Base-by-base conservation (phyloP, 192 early-diverging fungal species). In the Podila verticillata region DNA sequence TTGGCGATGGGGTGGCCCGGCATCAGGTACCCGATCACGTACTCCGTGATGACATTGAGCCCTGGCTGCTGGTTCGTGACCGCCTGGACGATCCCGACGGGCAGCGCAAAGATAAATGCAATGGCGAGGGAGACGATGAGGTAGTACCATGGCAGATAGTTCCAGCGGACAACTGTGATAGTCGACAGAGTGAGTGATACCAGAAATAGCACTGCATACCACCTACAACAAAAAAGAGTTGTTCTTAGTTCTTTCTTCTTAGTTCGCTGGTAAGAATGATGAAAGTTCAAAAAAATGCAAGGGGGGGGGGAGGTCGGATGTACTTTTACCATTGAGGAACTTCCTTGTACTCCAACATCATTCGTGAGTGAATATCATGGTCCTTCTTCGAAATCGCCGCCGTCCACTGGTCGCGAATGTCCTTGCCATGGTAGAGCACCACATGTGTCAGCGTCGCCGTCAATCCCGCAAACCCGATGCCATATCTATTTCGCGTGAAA, bases 311-410 rank as follows among this genome's bases (percentile, higher is more conserved):
- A 0, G n/a, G 7, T 13, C 39, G 26, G n/a, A 54, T 34, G 22
- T 10, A 8, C 13, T 3, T 48, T 72, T 74, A 93, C 88, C 91
- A 93, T 51, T 85, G 81, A 34, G 95, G 94, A 5, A 95, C 92
- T 49, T 94, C 92, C n/a, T 82, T 82, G 78, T 94, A 95, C 5
- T 73, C 81, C 51, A 84, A 81, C 93, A 95, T 95, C 24, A 95
- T 68, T 61, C 87, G 81, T 56, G 80, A 84, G 83, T 95, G 93
- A 10, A 92, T 86, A 72, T 94, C 93, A 59, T 84, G 74, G 48
- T 81, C 74, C 9, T 72, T 65, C 15, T 82, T 68, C 5, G 57
- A 66, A 61, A 83, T 84, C 44, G 78, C 65, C 5, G 57, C 66
- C 44, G 48, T 77, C 68, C 82, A 83, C 63, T 87, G 87, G n/a